Conservation (phyloP, 306 rosid species). For the Senna tora region DNA sequence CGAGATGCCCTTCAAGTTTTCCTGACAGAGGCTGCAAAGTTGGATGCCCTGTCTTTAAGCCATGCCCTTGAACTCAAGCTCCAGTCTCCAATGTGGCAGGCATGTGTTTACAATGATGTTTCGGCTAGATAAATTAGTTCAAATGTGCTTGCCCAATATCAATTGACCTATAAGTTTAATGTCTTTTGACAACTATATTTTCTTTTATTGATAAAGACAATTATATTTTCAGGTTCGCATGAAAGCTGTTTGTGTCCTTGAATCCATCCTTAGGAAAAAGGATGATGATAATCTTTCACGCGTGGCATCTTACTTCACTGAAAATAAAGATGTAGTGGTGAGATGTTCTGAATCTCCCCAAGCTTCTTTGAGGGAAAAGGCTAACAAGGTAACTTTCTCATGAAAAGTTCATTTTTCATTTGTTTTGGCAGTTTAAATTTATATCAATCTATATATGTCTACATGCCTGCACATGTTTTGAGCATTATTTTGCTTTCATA, state of each 20-base stretch:
- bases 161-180: constrained; percentile 6
- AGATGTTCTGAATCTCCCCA: constrained; percentile 96
- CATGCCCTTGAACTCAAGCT: constrained; percentile 81
- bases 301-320: constrained; percentile 72
- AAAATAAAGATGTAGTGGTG: constrained; percentile 69
- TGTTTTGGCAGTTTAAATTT: constrained; percentile 10
- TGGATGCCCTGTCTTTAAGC: constrained; percentile 77
- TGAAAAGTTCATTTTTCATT: constrained; percentile 10
- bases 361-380: constrained; percentile 90
- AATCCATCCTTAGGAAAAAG: constrained; percentile 78
- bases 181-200: constrained; percentile 24
- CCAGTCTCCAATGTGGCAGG: constrained; percentile 98
- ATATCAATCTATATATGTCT: neutral
- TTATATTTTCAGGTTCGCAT: constrained; percentile 78
- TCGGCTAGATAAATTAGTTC: constrained; percentile 9
- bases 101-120: constrained; percentile 48
- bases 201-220: no score
- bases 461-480: neutral
- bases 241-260: constrained; percentile 97
- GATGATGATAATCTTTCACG: constrained; percentile 69
- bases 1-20: constrained; percentile 93
- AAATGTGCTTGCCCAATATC: constrained; percentile 7
- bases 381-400: constrained; percentile 64
- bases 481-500: neutral
- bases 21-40: constrained; percentile 80